phyloP scores from a whole-genome alignment of 306 rosid genomes.

The Acacia melanoxylon region DNA sequence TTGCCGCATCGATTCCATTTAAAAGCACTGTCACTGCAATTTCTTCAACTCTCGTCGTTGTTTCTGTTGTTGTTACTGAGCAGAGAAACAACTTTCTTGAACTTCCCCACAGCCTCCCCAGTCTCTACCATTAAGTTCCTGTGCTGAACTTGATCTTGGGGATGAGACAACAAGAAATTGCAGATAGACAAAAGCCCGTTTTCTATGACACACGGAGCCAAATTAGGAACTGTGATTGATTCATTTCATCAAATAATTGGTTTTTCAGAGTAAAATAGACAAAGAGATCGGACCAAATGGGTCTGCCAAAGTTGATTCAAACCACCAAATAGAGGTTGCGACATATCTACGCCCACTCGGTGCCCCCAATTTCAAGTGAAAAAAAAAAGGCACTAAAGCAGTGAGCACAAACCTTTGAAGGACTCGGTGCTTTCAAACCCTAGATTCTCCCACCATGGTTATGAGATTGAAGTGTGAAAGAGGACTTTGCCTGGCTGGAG shows the following conservation, averaged over 20 bases:
- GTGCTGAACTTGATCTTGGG: no score
- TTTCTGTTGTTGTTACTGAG: no score
- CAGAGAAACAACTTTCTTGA: no score
- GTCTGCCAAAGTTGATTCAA: conserved; percentile 19
- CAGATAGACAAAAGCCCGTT: conserved; percentile 33
- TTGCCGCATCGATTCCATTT: no score
- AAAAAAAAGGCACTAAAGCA: conserved; percentile 30
- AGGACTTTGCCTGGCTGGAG: conserved; percentile 46
- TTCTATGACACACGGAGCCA: conserved; percentile 24
- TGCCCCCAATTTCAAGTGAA: conserved; percentile 23
- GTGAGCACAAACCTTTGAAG: conserved; percentile 54
- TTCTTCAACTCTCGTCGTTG: no score
- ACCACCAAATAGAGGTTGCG: conserved; percentile 16
- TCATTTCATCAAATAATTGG: conserved; percentile 4
- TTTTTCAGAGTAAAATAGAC: conserved; percentile 22
- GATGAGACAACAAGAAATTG: no score
- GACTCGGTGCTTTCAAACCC: conserved; percentile 63
- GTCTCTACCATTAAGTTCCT: no score
- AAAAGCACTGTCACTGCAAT: no score
- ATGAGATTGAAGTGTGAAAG: conserved; percentile 65
- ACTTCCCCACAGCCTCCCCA: no score
- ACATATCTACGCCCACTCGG: conserved; percentile 25
- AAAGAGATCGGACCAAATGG: conserved; percentile 35
- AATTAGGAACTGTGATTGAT: conserved; percentile 11
- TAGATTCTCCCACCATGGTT: conserved; percentile 63